These are phyloP conservation scores for Didymella exigua DNA, from an alignment of 2,329 filamentous ascomycete species.

Conservation along the genomic window DNA sequence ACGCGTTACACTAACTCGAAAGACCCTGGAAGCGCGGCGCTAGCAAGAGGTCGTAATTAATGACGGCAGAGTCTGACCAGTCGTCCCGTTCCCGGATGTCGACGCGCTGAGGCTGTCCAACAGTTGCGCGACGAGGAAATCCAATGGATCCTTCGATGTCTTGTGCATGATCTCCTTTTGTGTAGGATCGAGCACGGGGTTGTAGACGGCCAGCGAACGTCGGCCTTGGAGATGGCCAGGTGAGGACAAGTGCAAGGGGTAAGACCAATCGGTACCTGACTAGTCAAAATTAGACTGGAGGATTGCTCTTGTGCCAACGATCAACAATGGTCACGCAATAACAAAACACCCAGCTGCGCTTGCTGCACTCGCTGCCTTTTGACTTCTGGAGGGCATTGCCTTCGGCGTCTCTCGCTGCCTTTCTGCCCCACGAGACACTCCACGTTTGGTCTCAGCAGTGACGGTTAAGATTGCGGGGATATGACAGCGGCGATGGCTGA, in stretches of 20 bases:
- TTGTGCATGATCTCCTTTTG: conserved; percentile 10
- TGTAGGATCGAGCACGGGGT: not conserved
- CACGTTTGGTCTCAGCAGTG: conserved; percentile 22
- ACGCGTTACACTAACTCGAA: conserved; percentile 13
- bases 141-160: conserved; percentile 11
- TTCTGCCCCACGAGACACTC: conserved; percentile 24
- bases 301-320: conserved; percentile 14
- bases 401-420: conserved; percentile 21
- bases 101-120: conserved; percentile 13
- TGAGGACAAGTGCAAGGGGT: conserved; percentile 19
- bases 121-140: conserved; percentile 6
- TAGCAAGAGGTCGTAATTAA: conserved; percentile 12
- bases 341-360: not conserved
- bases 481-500: conserved; percentile 24
- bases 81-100: conserved; percentile 9
- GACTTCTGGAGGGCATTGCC: conserved; percentile 17
- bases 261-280: conserved; percentile 10
- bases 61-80: conserved; percentile 21
- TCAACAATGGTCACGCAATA: conserved; percentile 8
- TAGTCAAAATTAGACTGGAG: conserved; percentile 18
- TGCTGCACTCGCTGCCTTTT: not conserved
- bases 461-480: conserved; percentile 19
- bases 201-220: conserved; percentile 6
- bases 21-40: conserved; percentile 12
- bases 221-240: conserved; percentile 6